Percentiles rank a stretch among this genome's conserved stretches.
These are phyloP conservation scores for Ophiostoma perfectum DNA, from an alignment of 2,329 filamentous ascomycete species.

Conservation along the genomic window DNA sequence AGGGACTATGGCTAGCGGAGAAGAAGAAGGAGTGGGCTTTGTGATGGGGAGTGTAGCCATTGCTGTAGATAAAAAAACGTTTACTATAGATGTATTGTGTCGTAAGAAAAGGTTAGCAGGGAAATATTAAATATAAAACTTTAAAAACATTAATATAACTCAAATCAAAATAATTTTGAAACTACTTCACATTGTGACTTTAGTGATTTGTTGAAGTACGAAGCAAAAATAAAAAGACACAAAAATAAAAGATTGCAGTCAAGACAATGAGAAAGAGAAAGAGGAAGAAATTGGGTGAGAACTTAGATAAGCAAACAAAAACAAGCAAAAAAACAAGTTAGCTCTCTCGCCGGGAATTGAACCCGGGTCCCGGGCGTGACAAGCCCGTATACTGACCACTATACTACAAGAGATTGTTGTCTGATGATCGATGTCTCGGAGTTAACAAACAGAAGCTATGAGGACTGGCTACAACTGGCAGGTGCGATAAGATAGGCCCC, in stretches of 20 bases:
- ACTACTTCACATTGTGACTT: too few relatives aligned
- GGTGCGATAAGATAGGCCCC: neutral
- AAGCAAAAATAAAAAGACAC: too few relatives aligned
- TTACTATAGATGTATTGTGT: too few relatives aligned
- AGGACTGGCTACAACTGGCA: neutral
- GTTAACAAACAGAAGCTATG: neutral
- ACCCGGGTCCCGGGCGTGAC: slow-evolving; percentile 17
- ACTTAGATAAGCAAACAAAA: neutral
- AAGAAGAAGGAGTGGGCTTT: neutral
- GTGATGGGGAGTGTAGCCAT: neutral
- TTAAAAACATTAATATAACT: too few relatives aligned
- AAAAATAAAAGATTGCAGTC: too few relatives aligned
- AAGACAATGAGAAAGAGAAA: too few relatives aligned
- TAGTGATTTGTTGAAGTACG: too few relatives aligned
- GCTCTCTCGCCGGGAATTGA: slow-evolving; percentile 3
- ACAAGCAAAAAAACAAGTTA: neutral
- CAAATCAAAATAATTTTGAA: too few relatives aligned
- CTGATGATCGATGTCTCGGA: neutral
- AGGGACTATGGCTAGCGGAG: neutral
- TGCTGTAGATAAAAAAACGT: too few relatives aligned
- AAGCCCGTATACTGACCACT: slow-evolving; percentile 18
- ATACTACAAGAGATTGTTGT: slow-evolving; percentile 14
- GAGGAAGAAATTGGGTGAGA: too few relatives aligned
- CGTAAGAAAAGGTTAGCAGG: too few relatives aligned
- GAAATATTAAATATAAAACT: too few relatives aligned